phyloP scores from a whole-genome alignment of 345 rosid species.

The Litchi chinensis region DNA sequence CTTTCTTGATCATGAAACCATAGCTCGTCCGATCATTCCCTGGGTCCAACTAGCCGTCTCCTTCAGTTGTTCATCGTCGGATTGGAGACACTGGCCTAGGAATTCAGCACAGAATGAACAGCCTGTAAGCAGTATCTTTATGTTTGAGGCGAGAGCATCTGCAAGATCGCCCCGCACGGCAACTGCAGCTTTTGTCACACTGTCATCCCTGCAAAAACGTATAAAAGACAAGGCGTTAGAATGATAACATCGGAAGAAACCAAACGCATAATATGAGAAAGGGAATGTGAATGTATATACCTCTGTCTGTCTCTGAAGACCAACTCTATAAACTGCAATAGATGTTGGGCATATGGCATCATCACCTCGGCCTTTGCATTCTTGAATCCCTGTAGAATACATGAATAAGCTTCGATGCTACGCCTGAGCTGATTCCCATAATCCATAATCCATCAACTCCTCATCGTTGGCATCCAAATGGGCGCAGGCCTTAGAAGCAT shows the following conservation, averaged over 20 bases:
- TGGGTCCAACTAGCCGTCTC: conserved; percentile 88
- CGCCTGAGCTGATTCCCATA: conserved; percentile 81
- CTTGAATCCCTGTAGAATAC: no score
- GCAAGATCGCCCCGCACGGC: conserved; percentile 97
- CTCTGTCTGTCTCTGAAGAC: conserved; percentile 72
- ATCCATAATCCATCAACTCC: conserved; percentile 80
- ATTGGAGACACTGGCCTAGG: conserved; percentile 69
- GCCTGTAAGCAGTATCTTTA: conserved; percentile 64
- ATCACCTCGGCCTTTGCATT: conserved; percentile 74
- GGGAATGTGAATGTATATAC: conserved; percentile 28
- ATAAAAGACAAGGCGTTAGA: neutral
- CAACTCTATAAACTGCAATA: conserved; percentile 75
- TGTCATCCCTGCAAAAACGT: conserved; percentile 63
- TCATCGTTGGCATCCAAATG: conserved; percentile 70
- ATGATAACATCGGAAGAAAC: conserved; percentile 2
- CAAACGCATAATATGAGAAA: neutral
- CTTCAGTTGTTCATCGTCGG: conserved; percentile 85
- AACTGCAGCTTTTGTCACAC: conserved; percentile 82
- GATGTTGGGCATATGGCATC: conserved; percentile 80
- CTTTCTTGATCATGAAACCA: conserved; percentile 48
- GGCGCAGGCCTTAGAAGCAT: conserved; percentile 78
- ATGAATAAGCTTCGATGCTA: conserved; percentile 92
- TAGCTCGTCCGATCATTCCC: conserved; percentile 77
- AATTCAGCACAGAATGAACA: conserved; percentile 60
- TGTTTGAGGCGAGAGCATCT: conserved; percentile 75